Conservation (phyloP, 192 early-diverging fungal genomes). For the Thamnidium elegans region DNA sequence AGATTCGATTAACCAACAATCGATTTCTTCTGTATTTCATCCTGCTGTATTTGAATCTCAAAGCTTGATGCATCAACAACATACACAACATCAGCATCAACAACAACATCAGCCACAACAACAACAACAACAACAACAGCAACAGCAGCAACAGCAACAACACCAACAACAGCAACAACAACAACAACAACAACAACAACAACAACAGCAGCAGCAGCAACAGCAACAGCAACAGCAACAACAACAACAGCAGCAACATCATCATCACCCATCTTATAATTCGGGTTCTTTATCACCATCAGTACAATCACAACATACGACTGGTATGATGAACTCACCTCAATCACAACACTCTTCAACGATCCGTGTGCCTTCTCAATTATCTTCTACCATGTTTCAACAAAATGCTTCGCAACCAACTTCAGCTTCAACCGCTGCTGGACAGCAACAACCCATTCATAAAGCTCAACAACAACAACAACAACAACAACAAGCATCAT, state of each 20-base stretch:
- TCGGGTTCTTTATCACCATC: background rate
- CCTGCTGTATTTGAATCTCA: slow-evolving; percentile 30
- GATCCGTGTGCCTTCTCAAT: slow-evolving; percentile 2
- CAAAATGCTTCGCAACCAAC: background rate
- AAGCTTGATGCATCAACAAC: slow-evolving; percentile 1
- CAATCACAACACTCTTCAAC: slow-evolving; percentile 9
- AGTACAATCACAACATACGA: background rate
- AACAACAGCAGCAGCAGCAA: background rate
- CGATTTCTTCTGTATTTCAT: slow-evolving; percentile 35
- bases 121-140: slow-evolving; percentile 16
- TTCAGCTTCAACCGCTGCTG: slow-evolving; percentile 1
- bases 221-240: background rate
- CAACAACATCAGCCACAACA: slow-evolving; percentile 20
- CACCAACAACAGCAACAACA: background rate
- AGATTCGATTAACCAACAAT: slow-evolving; percentile 36
- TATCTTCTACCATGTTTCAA: slow-evolving; percentile 9
- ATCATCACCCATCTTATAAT: background rate
- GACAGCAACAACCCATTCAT: slow-evolving; percentile 5
- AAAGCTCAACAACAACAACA: background rate
- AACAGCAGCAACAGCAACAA: background rate
- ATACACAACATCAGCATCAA: slow-evolving; percentile 18
- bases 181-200: background rate
- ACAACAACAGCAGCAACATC: background rate
- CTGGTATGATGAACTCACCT: slow-evolving; percentile 13
- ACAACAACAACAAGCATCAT: slow-evolving; percentile 1